These are phyloP conservation scores for Pyrenophora graminea DNA, from an alignment of 2,329 filamentous ascomycete genomes.

Conservation along the genomic window DNA sequence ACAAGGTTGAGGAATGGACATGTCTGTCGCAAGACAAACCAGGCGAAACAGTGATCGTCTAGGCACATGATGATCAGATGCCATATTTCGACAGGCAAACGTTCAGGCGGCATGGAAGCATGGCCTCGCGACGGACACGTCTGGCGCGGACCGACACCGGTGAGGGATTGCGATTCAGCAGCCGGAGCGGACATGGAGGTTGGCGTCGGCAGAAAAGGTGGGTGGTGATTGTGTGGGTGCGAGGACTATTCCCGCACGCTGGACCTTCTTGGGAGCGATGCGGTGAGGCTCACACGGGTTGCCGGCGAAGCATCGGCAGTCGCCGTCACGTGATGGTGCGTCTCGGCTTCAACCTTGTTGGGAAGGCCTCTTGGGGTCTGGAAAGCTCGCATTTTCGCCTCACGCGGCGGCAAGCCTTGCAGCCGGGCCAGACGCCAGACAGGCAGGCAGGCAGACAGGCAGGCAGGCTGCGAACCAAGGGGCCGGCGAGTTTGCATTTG, in stretches of 20 bases:
- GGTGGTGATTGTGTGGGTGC: conserved; percentile 8
- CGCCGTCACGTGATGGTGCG: conserved; percentile 1
- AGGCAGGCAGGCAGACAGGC: neutral
- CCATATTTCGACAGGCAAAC: conserved; percentile 24
- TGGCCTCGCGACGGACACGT: conserved; percentile 3
- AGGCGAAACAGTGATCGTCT: conserved; percentile 26
- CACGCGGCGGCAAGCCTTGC: neutral
- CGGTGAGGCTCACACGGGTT: conserved; percentile 15
- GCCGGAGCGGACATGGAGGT: conserved; percentile 9
- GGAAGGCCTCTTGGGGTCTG: conserved; percentile 11
- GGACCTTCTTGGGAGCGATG: conserved; percentile 5
- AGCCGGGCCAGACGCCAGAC: neutral
- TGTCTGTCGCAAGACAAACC: conserved; percentile 26
- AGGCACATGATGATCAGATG: conserved; percentile 18
- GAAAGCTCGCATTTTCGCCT: conserved; percentile 5
- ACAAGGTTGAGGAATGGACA: conserved; percentile 16
- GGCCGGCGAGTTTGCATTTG: neutral
- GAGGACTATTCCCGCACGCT: conserved; percentile 17
- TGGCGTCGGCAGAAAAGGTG: conserved; percentile 11
- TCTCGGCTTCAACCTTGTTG: conserved; percentile 11
- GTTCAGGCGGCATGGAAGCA: conserved; percentile 11
- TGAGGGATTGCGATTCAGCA: conserved; percentile 13
- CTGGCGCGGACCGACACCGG: conserved; percentile 17
- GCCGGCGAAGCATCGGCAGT: conserved; percentile 29
- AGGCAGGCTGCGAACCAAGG: too few relatives aligned